phyloP scores from a whole-genome alignment of 495 filamentous ascomycete genomes.

The Aspergillus sclerotioniger region DNA sequence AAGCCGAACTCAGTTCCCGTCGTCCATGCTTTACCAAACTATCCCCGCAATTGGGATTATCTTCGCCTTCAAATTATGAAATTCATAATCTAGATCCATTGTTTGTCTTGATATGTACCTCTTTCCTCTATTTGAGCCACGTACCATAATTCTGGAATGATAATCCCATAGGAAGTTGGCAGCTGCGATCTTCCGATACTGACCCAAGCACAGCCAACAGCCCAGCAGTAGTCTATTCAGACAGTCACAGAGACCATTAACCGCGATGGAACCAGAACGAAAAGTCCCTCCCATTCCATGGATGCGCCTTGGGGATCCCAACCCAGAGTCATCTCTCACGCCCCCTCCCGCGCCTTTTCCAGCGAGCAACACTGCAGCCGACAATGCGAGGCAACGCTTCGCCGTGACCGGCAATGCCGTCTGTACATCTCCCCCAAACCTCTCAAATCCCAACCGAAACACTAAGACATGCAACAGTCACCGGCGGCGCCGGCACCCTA shows the following conservation, averaged over 20 bases:
- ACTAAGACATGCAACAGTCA: slow-evolving; percentile 36
- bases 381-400: slow-evolving; percentile 54
- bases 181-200: background rate
- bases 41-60: too few relatives aligned
- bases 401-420: slow-evolving; percentile 60
- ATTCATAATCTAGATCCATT: background rate
- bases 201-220: background rate
- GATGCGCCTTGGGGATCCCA: slow-evolving; percentile 22
- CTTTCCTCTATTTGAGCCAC: too few relatives aligned
- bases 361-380: slow-evolving; percentile 35
- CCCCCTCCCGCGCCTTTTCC: slow-evolving; percentile 46
- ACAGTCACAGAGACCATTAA: background rate
- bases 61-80: too few relatives aligned
- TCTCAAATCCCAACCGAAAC: background rate
- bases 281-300: slow-evolving; percentile 16
- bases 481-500: slow-evolving; percentile 66
- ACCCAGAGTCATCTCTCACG: slow-evolving; percentile 39
- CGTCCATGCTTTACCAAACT: too few relatives aligned
- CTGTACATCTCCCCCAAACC: slow-evolving; percentile 17
- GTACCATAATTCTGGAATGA: too few relatives aligned
- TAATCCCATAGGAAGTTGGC: too few relatives aligned
- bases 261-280: background rate
- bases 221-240: background rate
- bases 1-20: too few relatives aligned
- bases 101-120: too few relatives aligned